phyloP scores from a whole-genome alignment of 2,329 filamentous ascomycete species.

The Botrytis paeoniae region DNA sequence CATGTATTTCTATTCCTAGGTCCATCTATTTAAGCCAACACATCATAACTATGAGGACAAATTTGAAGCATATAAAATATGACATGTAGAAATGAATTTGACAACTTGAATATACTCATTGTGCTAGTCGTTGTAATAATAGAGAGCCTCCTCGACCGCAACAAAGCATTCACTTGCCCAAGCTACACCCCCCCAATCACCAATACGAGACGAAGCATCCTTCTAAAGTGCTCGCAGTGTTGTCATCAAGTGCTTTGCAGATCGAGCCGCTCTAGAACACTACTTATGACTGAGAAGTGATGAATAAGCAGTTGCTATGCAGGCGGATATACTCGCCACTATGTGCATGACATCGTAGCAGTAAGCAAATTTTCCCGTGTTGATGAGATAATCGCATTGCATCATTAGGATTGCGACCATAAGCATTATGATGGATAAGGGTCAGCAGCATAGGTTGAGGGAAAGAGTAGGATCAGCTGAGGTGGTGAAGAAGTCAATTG shows the following conservation, averaged over 20 bases:
- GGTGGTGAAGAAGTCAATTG: neutral
- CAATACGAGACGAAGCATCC: neutral
- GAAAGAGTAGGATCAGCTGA: neutral
- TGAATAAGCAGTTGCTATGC: neutral
- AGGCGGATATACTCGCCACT: neutral
- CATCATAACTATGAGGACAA: too few species aligned
- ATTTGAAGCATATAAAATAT: too few species aligned
- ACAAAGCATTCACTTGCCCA: neutral
- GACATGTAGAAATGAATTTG: too few species aligned
- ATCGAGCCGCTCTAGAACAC: neutral
- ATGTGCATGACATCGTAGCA: neutral
- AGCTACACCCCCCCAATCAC: neutral
- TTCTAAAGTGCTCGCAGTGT: neutral
- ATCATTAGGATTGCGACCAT: neutral
- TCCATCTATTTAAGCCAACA: too few species aligned
- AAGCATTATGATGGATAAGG: neutral
- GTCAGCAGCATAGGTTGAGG: neutral
- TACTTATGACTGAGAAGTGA: neutral
- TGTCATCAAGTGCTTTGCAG: neutral
- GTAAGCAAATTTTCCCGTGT: neutral
- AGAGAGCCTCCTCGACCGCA: neutral
- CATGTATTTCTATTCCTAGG: too few species aligned
- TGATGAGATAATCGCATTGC: neutral
- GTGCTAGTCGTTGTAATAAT: neutral
- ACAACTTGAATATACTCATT: neutral